Base-by-base conservation (phyloP, 2,329 filamentous ascomycete genomes). In the Pyrenochaeta sp. region DNA sequence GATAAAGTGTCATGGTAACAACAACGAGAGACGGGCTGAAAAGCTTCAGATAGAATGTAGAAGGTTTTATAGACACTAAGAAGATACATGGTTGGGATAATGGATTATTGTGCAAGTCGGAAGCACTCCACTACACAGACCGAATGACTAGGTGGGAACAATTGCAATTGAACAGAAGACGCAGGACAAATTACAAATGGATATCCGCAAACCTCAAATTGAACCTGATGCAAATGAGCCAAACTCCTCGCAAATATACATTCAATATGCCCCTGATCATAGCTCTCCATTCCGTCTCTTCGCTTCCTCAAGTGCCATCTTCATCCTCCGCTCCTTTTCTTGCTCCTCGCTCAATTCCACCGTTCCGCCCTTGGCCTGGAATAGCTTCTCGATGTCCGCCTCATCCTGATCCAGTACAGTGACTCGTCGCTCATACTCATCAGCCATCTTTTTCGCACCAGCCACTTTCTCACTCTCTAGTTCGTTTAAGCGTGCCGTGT, bases 251-350 rank as follows among this genome's bases (percentile, higher is more conserved):
- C n/a, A 11, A 20, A 4, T 18, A 37, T 20, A 18, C 35, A 37
- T 37, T 9, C 11, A 37, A 37, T 20, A 9, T 12, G 11, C 20
- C 17, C 20, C 36, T 4, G 12, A 18, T 57, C 35, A 64, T 9
- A 30, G 54, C 56, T 73, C 61, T 7, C 73, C 81, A 70, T 85
- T 85, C 56, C 83, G 76, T 69, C 75, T 78, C 73, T 84, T 85
- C 7, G 83, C 83, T 51, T 80, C 78, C 55, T 84, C 81, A 48
- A 85, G 66, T 29, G 82, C 82, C 58, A 72, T 78, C 40, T 77
- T 78, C 44, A 84, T 65, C 58, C 82, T 75, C 53, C 77, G 72
- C 54, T 81, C 75, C 61, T 81, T 81, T 54, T 80, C 78, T 11
- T 68, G 61, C 48, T 79, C 77, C 27, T 58, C 62, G 4, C 23